Base-by-base conservation (phyloP, 2,329 filamentous ascomycete species). In the Aureobasidium subglaciale region DNA sequence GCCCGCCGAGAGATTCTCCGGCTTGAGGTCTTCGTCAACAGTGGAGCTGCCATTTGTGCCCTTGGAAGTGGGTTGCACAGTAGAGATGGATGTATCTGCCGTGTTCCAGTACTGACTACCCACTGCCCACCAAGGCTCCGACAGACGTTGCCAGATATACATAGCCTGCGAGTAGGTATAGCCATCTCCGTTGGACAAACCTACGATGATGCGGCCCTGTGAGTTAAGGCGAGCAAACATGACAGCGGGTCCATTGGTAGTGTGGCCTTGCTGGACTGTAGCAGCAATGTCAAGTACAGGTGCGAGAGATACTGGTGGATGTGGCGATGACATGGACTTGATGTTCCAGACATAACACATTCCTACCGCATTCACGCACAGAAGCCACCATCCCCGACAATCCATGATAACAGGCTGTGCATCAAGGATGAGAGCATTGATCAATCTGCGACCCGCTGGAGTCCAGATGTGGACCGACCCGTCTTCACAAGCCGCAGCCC, bases 81-180 rank as follows among this genome's bases (percentile, higher is more conserved):
- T 88, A 45, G 87, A 85, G 53, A 96, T 84, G 0, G 90, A 90
- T 1, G 90, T 90, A 65, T 96, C 93, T 53, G 90, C 95, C 1
- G 90, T 95, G 70, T 99, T 97, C 95, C 93, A 99, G 70, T 99
- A 99, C 68, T 99, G 93, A 63, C 89, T 95, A 16, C 91, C 91
- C 0, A 97, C 90, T 0, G 92, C 92, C 90, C 93, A 99, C 93
- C 93, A 99, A 2, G 89, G 82, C 68, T 99, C 95, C 2, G 90
- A 95, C n/a, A 99, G 78, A 9, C 91, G 84, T 70, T 97, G 92
- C 93, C 93, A 99, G 7, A 85, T 82, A 70, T 84, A 92, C 86
- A 99, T 88, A 16, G 80, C 79, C 0, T 87, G 82, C 1, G 88
- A 88, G 71, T 99, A 99, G 53, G 85, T 85, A 71, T 90, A 99